Evolutionary conservation across 2,329 filamentous ascomycete species (phyloP).

Genomic region (Periconia sp.): DNA sequence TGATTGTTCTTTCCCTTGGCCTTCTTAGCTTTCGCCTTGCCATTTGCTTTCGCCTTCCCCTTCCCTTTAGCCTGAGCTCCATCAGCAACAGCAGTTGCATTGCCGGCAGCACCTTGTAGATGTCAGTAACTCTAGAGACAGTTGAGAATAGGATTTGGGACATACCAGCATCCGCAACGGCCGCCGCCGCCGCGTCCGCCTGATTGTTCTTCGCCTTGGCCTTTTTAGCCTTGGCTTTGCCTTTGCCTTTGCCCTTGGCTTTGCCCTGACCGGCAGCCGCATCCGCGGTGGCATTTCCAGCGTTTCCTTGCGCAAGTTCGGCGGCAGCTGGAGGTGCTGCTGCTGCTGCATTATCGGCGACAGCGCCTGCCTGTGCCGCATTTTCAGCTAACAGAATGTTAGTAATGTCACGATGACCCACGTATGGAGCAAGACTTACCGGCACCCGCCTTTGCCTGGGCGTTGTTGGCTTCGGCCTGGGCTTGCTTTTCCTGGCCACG

Average conservation of each 20-base stretch:
- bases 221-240: not conserved
- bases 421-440: not conserved
- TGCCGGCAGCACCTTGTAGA: not conserved
- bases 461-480: slow-evolving; percentile 1
- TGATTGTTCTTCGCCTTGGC: slow-evolving; percentile 3
- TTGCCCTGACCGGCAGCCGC: not conserved
- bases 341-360: not conserved
- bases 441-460: not conserved
- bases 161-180: not conserved
- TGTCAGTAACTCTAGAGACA: not conserved
- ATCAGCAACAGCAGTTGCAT: too few relatives aligned
- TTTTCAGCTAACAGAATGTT: not conserved
- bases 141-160: not conserved
- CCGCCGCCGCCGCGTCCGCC: too few relatives aligned
- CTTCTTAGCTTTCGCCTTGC: not conserved
- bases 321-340: not conserved
- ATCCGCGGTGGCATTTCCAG: not conserved
- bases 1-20: not conserved
- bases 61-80: not conserved
- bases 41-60: not conserved
- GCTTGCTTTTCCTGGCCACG: not conserved
- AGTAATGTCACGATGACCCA: not conserved
- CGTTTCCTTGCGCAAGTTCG: not conserved
- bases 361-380: not conserved
- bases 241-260: not conserved